A percentile compares a stretch with the other conserved stretches of the same genome.
Conservation (phyloP, 305 asterid species). For the Coffea humblotiana region DNA sequence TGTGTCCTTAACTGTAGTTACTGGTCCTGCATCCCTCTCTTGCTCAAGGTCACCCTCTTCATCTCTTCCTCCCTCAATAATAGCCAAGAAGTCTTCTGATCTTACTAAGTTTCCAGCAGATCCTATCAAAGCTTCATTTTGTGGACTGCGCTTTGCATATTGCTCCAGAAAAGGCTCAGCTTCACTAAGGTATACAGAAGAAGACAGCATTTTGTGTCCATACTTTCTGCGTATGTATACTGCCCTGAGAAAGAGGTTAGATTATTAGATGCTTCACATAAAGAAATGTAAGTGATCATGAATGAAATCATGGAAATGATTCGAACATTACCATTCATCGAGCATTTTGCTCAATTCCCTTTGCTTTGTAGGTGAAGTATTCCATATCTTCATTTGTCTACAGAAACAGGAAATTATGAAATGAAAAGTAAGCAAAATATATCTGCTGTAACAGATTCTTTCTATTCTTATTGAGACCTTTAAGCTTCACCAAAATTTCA, state of each 20-base stretch:
- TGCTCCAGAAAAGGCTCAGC: conserved; percentile 98
- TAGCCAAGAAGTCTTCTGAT: conserved; percentile 84
- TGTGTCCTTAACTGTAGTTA: conserved; percentile 56
- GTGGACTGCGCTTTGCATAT: conserved; percentile 91
- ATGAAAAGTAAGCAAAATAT: no score
- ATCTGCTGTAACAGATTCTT: background rate
- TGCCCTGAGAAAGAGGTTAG: conserved; percentile 62
- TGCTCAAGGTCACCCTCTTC: conserved; percentile 94
- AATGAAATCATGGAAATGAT: conserved; percentile 26
- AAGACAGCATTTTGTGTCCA: conserved; percentile 66
- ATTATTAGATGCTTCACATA: conserved; percentile 26
- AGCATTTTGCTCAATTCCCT: conserved; percentile 85
- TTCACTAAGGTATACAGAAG: conserved; percentile 88
- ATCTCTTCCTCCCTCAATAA: conserved; percentile 70
- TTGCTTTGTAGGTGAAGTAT: conserved; percentile 88
- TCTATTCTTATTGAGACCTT: background rate
- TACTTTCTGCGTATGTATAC: conserved; percentile 71
- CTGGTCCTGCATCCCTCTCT: conserved; percentile 47
- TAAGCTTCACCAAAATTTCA: background rate
- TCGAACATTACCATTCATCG: conserved; percentile 84
- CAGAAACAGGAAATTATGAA: conserved; percentile 23
- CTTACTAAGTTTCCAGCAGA: conserved; percentile 89
- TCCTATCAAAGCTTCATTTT: conserved; percentile 85
- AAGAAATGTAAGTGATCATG: background rate
- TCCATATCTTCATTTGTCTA: conserved; percentile 99